Base-by-base conservation (phyloP, 192 early-diverging fungal genomes). In the Kappamyces sp. region DNA sequence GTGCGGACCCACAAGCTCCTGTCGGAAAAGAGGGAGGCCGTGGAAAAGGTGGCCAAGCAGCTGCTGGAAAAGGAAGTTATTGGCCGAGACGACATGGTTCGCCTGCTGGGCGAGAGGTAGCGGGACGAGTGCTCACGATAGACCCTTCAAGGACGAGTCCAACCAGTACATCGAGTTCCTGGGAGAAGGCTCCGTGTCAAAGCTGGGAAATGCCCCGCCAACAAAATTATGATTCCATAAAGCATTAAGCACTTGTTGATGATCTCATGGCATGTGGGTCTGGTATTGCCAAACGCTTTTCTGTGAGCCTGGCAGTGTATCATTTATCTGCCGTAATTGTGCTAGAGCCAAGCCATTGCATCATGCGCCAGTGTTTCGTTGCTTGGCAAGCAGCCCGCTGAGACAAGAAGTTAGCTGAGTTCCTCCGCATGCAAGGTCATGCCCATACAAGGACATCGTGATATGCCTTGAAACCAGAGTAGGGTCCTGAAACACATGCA, bases 21-120 rank as follows among this genome's bases (percentile, higher is more conserved):
- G 55, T 90, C 74, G 7, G 92, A 92, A 61, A 88, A 87, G 76
- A 87, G 82, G 49, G 84, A 62, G 0, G 84, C 87, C 43, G 91
- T 99, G 31, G 90, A 94, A 68, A 91, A 92, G 76, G 89, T 99
- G 0, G 97, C 97, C 0, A 70, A 86, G 62, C 69, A 90, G 60
- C 71, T 99, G 72, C 75, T 99, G 64, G 87, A 94, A 74, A 97
- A 96, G 82, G 97, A 99, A 74, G 94, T 99, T 36, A 71, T 97
- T 55, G 89, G 89, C 34, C 84, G 94, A 43, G 95, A 97, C 58
- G 97, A 99, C 61, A 96, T 99, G 92, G 82, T 93, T 47, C 70
- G 76, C 23, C 60, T 97, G 43, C 70, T 99, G 52, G 97, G 97
- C 15, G 63, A 63, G 34, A 69, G 81, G 74, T 78, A 49, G 55